phyloP scores from a whole-genome alignment of 129 eudicot genomes.

The Pulicaria dysenterica region DNA sequence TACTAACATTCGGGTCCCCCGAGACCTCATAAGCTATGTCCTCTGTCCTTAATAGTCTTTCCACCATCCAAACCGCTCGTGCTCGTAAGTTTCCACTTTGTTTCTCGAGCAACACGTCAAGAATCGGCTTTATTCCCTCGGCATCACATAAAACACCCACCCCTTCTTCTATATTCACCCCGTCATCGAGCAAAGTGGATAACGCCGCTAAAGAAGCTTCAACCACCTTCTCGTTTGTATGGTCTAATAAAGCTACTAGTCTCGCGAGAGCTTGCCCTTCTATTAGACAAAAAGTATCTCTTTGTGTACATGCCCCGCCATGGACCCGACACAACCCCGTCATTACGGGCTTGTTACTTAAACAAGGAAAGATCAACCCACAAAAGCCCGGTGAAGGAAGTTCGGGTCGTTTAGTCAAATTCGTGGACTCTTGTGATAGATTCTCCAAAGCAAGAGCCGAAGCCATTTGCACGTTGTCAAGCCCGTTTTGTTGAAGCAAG shows the following conservation, averaged over 20 bases:
- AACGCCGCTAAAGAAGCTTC: constrained; percentile 87
- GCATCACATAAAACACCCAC: constrained; percentile 58
- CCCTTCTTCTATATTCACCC: constrained; percentile 69
- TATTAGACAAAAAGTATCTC: constrained; percentile 71
- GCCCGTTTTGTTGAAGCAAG: constrained; percentile 70
- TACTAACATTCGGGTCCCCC: constrained; percentile 65
- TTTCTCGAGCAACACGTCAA: constrained; percentile 70
- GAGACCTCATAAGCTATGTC: constrained; percentile 72
- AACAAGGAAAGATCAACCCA: constrained; percentile 61
- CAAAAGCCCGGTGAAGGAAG: constrained; percentile 60
- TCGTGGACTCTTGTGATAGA: constrained; percentile 62
- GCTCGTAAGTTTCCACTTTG: constrained; percentile 59
- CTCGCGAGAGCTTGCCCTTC: constrained; percentile 81
- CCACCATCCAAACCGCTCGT: constrained; percentile 89
- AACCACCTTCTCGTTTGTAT: constrained; percentile 72
- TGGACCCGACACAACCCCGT: constrained; percentile 78
- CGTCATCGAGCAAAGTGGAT: constrained; percentile 77
- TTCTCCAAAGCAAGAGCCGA: constrained; percentile 82
- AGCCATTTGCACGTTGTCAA: constrained; percentile 78
- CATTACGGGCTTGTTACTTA: constrained; percentile 54
- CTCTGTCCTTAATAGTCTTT: constrained; percentile 64
- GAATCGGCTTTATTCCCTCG: constrained; percentile 72
- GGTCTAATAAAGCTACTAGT: constrained; percentile 76
- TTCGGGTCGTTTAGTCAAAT: constrained; percentile 61
- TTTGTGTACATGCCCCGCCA: constrained; percentile 55